Evolutionary conservation across 805 yeast genomes (phyloP).

Genomic region (Lachancea fermentati): DNA sequence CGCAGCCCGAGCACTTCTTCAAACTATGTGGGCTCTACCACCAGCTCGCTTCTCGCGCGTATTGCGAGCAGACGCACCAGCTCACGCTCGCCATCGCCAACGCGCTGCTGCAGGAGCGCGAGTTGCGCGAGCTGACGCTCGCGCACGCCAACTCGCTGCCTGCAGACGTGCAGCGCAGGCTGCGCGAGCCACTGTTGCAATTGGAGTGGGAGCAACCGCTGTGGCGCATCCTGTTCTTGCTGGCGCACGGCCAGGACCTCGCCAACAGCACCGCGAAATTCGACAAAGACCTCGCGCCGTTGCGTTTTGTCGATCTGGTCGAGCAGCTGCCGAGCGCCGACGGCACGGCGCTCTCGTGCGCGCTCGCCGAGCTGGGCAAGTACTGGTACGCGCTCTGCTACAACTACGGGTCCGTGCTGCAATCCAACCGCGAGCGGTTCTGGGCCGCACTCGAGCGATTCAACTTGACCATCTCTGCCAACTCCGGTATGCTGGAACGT

Average conservation of each 20-base stretch:
- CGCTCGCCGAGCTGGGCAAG: conserved; percentile 11
- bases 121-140: conserved; percentile 3
- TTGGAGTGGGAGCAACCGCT: conserved; percentile 5
- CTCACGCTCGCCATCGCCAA: conserved; percentile 9
- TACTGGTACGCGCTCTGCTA: conserved; percentile 14
- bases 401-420: conserved; percentile 7
- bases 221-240: conserved; percentile 12
- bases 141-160: conserved; percentile 2
- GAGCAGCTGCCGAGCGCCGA: not conserved
- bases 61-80: not conserved
- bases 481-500: conserved; percentile 2
- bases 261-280: not conserved
- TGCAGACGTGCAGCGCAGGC: conserved; percentile 6
- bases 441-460: conserved; percentile 7
- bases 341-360: not conserved
- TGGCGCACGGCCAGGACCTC: conserved; percentile 6
- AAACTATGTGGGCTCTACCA: conserved; percentile 5
- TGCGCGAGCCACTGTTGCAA: conserved; percentile 1
- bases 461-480: conserved; percentile 5
- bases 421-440: conserved; percentile 1
- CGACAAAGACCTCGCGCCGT: conserved; percentile 7
- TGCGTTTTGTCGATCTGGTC: conserved; percentile 5
- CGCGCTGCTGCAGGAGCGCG: conserved; percentile 7
- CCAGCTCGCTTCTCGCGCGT: conserved; percentile 1
- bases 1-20: conserved; percentile 1